These are phyloP conservation scores for Articulospora tetracladia DNA, from an alignment of 495 filamentous ascomycete genomes.

Conservation along the genomic window DNA sequence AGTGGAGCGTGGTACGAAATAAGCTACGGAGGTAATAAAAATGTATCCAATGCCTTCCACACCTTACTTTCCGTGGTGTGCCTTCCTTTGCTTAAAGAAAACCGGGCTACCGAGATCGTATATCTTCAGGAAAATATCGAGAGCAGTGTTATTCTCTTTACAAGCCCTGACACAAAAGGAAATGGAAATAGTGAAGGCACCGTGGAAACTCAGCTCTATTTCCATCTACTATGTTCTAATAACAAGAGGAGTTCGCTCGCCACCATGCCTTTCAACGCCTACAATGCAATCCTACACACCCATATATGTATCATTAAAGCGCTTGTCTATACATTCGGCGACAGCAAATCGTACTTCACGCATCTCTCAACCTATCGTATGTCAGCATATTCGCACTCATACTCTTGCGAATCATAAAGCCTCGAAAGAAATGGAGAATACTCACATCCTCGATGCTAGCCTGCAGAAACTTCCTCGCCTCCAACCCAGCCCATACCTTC, in stretches of 20 bases:
- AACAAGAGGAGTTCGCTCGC: not conserved
- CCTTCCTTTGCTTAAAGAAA: too few relatives aligned
- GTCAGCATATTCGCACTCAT: not conserved
- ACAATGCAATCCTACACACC: not conserved
- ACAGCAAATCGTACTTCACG: constrained; percentile 78
- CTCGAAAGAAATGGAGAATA: not conserved
- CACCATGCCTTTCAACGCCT: not conserved
- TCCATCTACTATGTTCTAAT: not conserved
- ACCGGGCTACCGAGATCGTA: too few relatives aligned
- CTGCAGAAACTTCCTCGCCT: constrained; percentile 82
- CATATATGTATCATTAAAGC: not conserved
- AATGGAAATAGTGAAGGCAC: not conserved
- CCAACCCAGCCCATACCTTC: constrained; percentile 89
- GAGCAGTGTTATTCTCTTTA: too few relatives aligned
- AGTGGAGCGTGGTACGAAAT: too few relatives aligned
- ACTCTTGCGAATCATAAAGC: not conserved
- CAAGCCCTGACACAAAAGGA: not conserved
- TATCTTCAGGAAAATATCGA: too few relatives aligned
- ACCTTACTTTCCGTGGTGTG: too few relatives aligned
- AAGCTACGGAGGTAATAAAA: too few relatives aligned
- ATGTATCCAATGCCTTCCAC: too few relatives aligned
- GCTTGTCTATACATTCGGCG: constrained; percentile 65
- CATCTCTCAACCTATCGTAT: constrained; percentile 60
- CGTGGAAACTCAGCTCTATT: not conserved
- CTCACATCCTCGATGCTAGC: constrained; percentile 83